Base-by-base conservation (phyloP, 139 green algal genomes). In the Tetradesmus obliquus region DNA sequence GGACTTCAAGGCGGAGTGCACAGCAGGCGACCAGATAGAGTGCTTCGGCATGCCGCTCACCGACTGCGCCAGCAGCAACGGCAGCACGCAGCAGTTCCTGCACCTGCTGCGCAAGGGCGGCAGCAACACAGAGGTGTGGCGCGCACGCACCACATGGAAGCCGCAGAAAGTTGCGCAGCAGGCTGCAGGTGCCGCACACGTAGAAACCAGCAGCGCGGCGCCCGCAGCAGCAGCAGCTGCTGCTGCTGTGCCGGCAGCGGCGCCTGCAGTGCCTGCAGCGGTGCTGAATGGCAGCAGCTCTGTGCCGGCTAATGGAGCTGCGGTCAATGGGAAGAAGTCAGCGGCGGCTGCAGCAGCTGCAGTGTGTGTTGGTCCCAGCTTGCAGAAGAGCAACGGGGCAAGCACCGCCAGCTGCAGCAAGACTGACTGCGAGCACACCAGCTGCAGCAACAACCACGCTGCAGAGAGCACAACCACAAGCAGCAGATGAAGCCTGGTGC, bases 1-100 rank as follows among this genome's bases (percentile, higher is more conserved):
- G 45, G 97, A 99, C 90, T 99, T 97, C 95, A 98, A 98, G 93
- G 94, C 94, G 0, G 97, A 99, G 95, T 98, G 96, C 91, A 91
- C 91, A 12, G 95, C 94, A 13, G 97, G 97, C 3, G 94, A 99
- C 66, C 92, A 92, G 51, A 92, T 99, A 3, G 93, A 98, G 80
- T 93, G 92, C 10, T 79, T 95, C 71, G 94, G 91, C 62, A 93
- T 93, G 74, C 86, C 79, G 0, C 84, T 96, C 15, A 86, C 90
- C 55, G 72, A 86, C 55, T 55, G 90, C 79, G 90, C 72, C 22
- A 92, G 92, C 60, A 88, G 87, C 74, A 94, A 88, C 54, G 91
- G 91, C 90, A 71, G 84, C 22, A 74, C 24, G 22, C 84, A 90
- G 72, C 81, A 93, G 79, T 93, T 94, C 66, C 82, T 96, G 81